phyloP scores from a whole-genome alignment of 169 alveolate genomes.

The Eimeria necatrix region DNA sequence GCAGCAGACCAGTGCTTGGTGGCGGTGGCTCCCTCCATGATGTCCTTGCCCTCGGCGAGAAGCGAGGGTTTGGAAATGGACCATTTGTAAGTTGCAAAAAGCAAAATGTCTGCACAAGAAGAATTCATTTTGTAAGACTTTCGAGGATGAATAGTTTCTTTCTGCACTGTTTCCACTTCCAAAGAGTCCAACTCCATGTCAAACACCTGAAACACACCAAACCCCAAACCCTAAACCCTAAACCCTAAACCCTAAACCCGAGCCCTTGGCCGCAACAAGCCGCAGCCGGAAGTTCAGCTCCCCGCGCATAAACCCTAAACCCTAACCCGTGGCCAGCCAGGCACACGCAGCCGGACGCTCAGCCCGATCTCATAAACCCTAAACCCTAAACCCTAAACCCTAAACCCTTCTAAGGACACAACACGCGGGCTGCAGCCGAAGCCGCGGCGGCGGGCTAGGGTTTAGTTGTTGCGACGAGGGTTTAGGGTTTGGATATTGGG shows the following conservation, averaged over 20 bases:
- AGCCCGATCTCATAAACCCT: too few species aligned
- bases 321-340: too few species aligned
- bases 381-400: too few species aligned
- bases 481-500: neutral
- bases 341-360: too few species aligned
- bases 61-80: conserved; percentile 97
- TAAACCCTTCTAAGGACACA: neutral
- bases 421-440: neutral
- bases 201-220: conserved; percentile 90
- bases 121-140: conserved; percentile 99
- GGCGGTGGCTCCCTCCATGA: conserved; percentile 88
- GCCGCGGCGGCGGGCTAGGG: too few species aligned
- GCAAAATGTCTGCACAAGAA: conserved; percentile 99
- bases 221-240: conserved; percentile 22
- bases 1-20: conserved; percentile 82
- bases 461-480: neutral
- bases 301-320: too few species aligned
- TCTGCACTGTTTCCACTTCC: conserved; percentile 99
- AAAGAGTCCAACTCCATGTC: conserved; percentile 98
- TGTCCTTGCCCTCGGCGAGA: conserved; percentile 96
- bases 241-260: neutral
- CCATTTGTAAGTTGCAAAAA: conserved; percentile 99
- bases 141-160: conserved; percentile 99
- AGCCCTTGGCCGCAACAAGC: neutral
- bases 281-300: neutral